These are phyloP conservation scores for Stentor roeselii DNA, from an alignment of 73 alveolate genomes.

Conservation along the genomic window DNA sequence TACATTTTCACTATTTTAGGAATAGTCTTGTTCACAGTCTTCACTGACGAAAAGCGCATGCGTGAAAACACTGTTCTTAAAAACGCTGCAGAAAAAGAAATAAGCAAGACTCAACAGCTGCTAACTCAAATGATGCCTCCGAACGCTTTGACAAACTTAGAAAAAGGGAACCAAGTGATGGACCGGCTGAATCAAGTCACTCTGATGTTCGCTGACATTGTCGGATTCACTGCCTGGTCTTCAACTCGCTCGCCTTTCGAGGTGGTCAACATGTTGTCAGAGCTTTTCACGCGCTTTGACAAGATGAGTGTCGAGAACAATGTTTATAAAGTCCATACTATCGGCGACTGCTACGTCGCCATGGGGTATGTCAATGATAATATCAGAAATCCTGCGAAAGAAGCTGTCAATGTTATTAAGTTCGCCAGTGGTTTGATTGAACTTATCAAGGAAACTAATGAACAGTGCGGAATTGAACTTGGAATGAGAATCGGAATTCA, in stretches of 20 bases:
- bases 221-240: slow-evolving; percentile 74
- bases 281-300: slow-evolving; percentile 90
- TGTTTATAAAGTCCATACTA: slow-evolving; percentile 94
- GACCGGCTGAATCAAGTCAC: slow-evolving; percentile 90
- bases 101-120: slow-evolving; percentile 22
- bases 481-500: slow-evolving; percentile 94
- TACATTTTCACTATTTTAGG: not conserved
- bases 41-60: not conserved
- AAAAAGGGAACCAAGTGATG: slow-evolving; percentile 24
- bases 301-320: slow-evolving; percentile 81
- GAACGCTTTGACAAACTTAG: slow-evolving; percentile 48
- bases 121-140: slow-evolving; percentile 28
- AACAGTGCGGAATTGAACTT: slow-evolving; percentile 53
- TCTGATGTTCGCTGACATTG: slow-evolving; percentile 91
- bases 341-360: slow-evolving; percentile 98
- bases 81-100: slow-evolving; percentile 1
- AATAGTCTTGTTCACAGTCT: not conserved
- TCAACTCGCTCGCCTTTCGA: slow-evolving; percentile 80
- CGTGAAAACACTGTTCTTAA: not conserved
- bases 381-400: slow-evolving; percentile 89
- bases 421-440: slow-evolving; percentile 95
- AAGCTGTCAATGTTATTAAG: slow-evolving; percentile 85
- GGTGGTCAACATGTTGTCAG: slow-evolving; percentile 84
- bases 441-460: slow-evolving; percentile 76
- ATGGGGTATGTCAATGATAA: slow-evolving; percentile 87